phyloP scores from a whole-genome alignment of 352 stramenopile species.

The Pythium apleroticum region DNA sequence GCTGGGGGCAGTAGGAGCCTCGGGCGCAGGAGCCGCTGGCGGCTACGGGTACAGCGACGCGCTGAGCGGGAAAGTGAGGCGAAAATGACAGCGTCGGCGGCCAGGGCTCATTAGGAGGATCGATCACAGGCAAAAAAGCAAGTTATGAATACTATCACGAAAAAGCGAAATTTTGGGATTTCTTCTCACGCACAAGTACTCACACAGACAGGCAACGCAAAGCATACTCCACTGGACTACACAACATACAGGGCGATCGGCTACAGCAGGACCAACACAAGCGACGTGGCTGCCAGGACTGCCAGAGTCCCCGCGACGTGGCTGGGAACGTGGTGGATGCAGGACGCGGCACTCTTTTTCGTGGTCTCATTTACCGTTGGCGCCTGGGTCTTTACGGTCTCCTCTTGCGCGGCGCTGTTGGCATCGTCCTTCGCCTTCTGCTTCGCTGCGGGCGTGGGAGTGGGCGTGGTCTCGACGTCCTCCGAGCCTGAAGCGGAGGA shows the following conservation, averaged over 20 bases:
- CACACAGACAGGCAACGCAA: background rate
- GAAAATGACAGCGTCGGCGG: constrained; percentile 22
- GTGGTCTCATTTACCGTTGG: background rate
- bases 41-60: constrained; percentile 18
- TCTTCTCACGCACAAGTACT: background rate
- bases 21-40: constrained; percentile 3
- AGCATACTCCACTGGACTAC: background rate
- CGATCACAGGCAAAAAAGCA: background rate
- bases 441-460: background rate
- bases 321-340: background rate
- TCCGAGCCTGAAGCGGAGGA: background rate
- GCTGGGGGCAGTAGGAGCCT: constrained; percentile 3
- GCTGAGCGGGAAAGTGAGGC: constrained; percentile 16
- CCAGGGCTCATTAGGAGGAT: constrained; percentile 1
- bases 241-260: background rate
- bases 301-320: background rate
- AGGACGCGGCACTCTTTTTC: background rate
- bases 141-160: background rate
- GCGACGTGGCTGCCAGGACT: background rate
- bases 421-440: background rate
- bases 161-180: background rate
- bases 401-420: background rate
- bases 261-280: background rate
- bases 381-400: background rate
- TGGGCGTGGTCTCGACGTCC: background rate